These are phyloP conservation scores for Rhododendron ferrugineum DNA, from an alignment of 148 eudicot genomes.

Conservation along the genomic window DNA sequence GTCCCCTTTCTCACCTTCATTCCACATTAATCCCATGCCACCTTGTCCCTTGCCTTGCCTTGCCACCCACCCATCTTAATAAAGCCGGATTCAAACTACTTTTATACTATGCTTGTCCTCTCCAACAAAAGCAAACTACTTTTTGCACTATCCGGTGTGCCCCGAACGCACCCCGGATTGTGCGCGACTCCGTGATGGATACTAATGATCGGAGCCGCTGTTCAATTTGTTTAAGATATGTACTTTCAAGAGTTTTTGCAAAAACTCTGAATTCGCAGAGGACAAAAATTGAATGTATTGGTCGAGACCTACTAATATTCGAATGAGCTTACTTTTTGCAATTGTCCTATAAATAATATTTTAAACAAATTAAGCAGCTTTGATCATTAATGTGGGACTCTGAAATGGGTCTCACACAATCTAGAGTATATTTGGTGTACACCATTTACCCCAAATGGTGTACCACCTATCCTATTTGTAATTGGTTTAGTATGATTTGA, in stretches of 20 bases:
- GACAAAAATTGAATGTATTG: background rate
- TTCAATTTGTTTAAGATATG: too few relatives aligned
- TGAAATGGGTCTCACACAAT: background rate
- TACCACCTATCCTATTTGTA: background rate
- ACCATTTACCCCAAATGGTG: background rate
- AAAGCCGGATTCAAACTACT: background rate
- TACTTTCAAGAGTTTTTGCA: background rate
- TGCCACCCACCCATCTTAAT: background rate
- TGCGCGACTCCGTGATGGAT: too few relatives aligned
- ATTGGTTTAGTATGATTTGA: too few relatives aligned
- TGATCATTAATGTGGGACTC: background rate
- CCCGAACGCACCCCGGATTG: too few relatives aligned
- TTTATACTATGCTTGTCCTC: constrained; percentile 1
- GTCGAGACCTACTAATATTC: background rate
- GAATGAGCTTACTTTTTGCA: background rate
- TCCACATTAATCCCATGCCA: constrained; percentile 26
- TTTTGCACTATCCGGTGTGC: background rate
- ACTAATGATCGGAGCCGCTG: background rate
- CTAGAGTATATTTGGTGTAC: background rate
- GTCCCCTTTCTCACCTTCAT: constrained; percentile 31
- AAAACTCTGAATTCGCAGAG: background rate
- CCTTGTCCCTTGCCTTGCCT: constrained; percentile 17
- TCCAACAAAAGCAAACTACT: background rate
- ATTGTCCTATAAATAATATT: too few relatives aligned
- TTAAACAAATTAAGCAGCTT: too few relatives aligned